phyloP scores from a whole-genome alignment of 495 filamentous ascomycete genomes.

The Aspergillus carlsbadensis region DNA sequence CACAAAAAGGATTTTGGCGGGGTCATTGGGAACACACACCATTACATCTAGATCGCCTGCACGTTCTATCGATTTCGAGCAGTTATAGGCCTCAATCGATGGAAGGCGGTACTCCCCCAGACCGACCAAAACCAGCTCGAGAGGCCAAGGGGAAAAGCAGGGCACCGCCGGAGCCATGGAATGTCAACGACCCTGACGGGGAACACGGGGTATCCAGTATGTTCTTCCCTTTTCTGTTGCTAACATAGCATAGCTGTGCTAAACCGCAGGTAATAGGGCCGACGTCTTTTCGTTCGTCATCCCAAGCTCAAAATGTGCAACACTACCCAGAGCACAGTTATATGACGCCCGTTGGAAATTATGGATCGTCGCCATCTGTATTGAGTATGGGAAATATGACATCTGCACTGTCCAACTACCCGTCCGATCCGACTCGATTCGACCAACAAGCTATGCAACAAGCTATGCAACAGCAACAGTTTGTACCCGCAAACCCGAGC shows the following conservation, averaged over 20 bases:
- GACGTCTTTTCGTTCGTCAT: slow-evolving; percentile 11
- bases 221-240: slow-evolving; percentile 14
- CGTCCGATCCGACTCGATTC: slow-evolving; percentile 26
- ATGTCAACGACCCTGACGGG: slow-evolving; percentile 14
- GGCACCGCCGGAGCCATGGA: slow-evolving; percentile 16
- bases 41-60: not conserved
- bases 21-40: not conserved
- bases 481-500: slow-evolving; percentile 18
- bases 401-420: slow-evolving; percentile 45
- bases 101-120: slow-evolving; percentile 32
- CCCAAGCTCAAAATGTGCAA: slow-evolving; percentile 24
- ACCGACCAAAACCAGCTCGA: slow-evolving; percentile 22
- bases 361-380: slow-evolving; percentile 27
- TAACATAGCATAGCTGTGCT: not conserved
- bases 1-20: not conserved
- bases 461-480: slow-evolving; percentile 33
- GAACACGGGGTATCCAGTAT: slow-evolving; percentile 24
- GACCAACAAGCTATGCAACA: slow-evolving; percentile 27
- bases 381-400: slow-evolving; percentile 50
- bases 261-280: slow-evolving; percentile 16
- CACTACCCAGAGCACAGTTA: slow-evolving; percentile 25
- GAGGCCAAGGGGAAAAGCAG: slow-evolving; percentile 19
- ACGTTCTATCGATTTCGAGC: not conserved
- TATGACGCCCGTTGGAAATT: slow-evolving; percentile 20
- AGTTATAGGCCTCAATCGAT: slow-evolving; percentile 26